phyloP scores from a whole-genome alignment of 176 grass and related monocot species.

The Cocos nucifera region DNA sequence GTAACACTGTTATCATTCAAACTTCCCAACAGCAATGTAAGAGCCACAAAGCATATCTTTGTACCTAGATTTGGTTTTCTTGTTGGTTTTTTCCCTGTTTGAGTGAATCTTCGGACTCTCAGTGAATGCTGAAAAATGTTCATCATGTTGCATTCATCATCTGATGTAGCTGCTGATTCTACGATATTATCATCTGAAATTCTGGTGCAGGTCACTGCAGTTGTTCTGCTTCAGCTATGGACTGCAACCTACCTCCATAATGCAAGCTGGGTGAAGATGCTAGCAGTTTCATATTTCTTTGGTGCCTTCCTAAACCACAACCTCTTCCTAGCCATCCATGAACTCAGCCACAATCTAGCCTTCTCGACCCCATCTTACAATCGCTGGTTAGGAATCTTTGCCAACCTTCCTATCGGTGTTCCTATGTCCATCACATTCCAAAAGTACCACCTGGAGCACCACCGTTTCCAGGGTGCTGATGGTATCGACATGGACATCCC shows the following conservation, averaged over 20 bases:
- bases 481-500: slow-evolving; percentile 93
- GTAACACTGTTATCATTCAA: too few species aligned
- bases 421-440: slow-evolving; percentile 98
- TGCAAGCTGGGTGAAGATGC: slow-evolving; percentile 68
- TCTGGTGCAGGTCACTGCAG: slow-evolving; percentile 50
- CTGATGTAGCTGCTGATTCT: not conserved
- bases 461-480: slow-evolving; percentile 86
- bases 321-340: slow-evolving; percentile 89
- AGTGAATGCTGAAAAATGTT: too few species aligned
- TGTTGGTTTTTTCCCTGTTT: too few species aligned
- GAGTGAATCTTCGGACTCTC: too few species aligned
- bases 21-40: too few species aligned
- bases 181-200: slow-evolving; percentile 19
- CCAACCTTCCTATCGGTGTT: slow-evolving; percentile 84
- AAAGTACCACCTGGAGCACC: slow-evolving; percentile 95
- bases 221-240: slow-evolving; percentile 73
- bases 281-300: slow-evolving; percentile 72
- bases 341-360: slow-evolving; percentile 95
- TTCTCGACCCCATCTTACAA: slow-evolving; percentile 70
- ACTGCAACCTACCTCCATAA: slow-evolving; percentile 43
- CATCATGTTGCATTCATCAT: not conserved
- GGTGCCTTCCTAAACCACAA: slow-evolving; percentile 98
- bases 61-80: too few species aligned
- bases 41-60: too few species aligned
- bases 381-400: slow-evolving; percentile 85